Evolutionary conservation across 2,329 filamentous ascomycete genomes (phyloP).

Genomic region (Didymella pomorum): DNA sequence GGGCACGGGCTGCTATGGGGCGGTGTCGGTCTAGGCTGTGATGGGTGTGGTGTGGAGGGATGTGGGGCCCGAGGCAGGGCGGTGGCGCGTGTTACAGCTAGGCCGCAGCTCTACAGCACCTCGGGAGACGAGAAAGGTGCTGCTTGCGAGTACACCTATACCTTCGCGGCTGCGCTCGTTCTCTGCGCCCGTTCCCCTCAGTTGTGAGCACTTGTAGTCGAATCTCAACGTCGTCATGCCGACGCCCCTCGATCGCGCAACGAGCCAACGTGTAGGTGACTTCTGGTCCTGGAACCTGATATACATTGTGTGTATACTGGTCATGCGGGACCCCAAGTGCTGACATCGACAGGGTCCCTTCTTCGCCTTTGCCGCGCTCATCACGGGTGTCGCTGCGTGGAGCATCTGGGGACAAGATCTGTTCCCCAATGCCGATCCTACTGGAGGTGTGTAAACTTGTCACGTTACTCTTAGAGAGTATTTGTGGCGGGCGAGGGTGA

Average conservation of each 20-base stretch:
- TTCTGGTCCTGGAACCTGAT: constrained; percentile 32
- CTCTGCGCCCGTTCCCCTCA: not conserved
- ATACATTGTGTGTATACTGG: constrained; percentile 31
- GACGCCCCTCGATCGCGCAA: constrained; percentile 59
- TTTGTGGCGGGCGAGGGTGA: too few relatives aligned
- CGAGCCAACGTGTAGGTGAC: constrained; percentile 54
- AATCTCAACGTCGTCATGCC: constrained; percentile 51
- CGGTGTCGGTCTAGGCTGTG: constrained; percentile 22
- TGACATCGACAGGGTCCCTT: constrained; percentile 42
- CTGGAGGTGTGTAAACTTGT: constrained; percentile 64
- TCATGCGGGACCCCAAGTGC: not conserved
- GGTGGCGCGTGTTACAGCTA: constrained; percentile 28
- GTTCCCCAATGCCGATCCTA: constrained; percentile 84
- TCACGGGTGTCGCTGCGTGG: constrained; percentile 83
- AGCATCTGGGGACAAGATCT: constrained; percentile 86
- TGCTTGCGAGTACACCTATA: constrained; percentile 15
- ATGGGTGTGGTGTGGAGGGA: constrained; percentile 29
- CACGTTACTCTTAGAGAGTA: too few relatives aligned
- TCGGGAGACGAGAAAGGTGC: not conserved
- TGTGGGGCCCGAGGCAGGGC: too few relatives aligned
- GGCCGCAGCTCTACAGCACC: too few relatives aligned
- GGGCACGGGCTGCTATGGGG: constrained; percentile 42
- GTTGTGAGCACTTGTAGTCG: not conserved
- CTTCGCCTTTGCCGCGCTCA: constrained; percentile 74
- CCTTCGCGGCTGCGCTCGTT: not conserved